Base-by-base conservation (phyloP, 2,329 filamentous ascomycete species). In the Colletotrichum incanum region DNA sequence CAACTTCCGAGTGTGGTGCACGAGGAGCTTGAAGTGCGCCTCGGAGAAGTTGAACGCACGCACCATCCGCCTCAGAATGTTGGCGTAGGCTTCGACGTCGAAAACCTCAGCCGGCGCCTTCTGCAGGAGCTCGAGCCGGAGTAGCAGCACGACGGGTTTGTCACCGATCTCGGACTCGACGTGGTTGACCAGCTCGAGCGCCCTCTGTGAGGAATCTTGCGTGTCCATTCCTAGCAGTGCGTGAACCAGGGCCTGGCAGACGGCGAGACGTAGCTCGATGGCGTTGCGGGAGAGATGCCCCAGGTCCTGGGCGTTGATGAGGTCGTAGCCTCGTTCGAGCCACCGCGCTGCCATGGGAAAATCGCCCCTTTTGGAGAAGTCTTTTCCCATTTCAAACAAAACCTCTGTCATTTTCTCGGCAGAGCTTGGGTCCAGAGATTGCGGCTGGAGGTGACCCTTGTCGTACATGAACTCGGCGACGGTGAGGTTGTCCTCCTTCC, bases 401-500 rank as follows among this genome's bases (percentile, higher is more conserved):
- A 92, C 83, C 75, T 94, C 91, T 5, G 91, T 88, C 54, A 95
- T 81, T 47, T 84, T 86, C 78, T 95, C 92, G 2, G 87, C 85
- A 1, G 86, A 86, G 2, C 80, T 73, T 0, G 86, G 80, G 54
- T 91, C 86, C 2, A 89, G 78, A 0, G 64, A 76, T 28, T 76
- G 77, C 47, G 76, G 80, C 12, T 82, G 79, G n/a, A 73, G 82
- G 76, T 83, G 82, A 1, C 90, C 81, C 76, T 93, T 93, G 45
- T 81, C 81, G 80, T 92, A 95, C 86, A 96, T 90, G 79, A 94
- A 90, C 66, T 97, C 94, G 37, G 94, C 93, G 59, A 95, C 88
- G 69, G 96, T 93, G 18, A 93, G 85, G 50, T 92, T 89, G 50
- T 89, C 86, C 77, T 95, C 91, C 76, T 91, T 90, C 91, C 92